phyloP scores from a whole-genome alignment of 306 rosid species.

The Quercus berberidifolia region DNA sequence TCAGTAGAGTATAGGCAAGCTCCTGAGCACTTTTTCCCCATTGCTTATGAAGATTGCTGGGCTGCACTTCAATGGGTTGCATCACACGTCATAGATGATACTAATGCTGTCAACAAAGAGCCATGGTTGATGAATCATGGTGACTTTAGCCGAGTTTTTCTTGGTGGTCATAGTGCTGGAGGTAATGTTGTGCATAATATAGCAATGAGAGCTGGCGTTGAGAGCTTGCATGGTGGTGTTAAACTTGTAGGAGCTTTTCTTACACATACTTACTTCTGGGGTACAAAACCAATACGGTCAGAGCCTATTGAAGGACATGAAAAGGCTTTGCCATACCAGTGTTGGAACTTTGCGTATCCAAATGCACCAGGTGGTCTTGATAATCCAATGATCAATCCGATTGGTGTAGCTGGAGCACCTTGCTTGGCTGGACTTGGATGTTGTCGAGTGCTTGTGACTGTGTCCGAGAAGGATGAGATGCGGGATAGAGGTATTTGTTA shows the following conservation, averaged over 20 bases:
- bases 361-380: constrained; percentile 32
- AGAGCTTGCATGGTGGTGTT: constrained; percentile 30
- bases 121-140: constrained; percentile 41
- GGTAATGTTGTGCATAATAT: constrained; percentile 39
- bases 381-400: constrained; percentile 35
- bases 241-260: constrained; percentile 31
- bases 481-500: constrained; percentile 38
- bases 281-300: constrained; percentile 30
- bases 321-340: background rate
- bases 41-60: constrained; percentile 46
- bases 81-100: background rate
- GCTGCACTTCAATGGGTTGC: constrained; percentile 44
- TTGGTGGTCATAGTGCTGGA: constrained; percentile 53
- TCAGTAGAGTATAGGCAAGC: constrained; percentile 54
- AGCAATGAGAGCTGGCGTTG: constrained; percentile 41
- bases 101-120: constrained; percentile 13
- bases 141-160: constrained; percentile 21
- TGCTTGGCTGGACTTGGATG: constrained; percentile 36
- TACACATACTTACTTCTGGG: constrained; percentile 40
- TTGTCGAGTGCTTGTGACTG: constrained; percentile 24
- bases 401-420: constrained; percentile 25
- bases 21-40: constrained; percentile 41
- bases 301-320: constrained; percentile 5
- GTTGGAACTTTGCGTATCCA: constrained; percentile 42
- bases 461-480: constrained; percentile 17